Base-by-base conservation (phyloP, 805 yeast species). In the Hanseniaspora clermontiae region DNA sequence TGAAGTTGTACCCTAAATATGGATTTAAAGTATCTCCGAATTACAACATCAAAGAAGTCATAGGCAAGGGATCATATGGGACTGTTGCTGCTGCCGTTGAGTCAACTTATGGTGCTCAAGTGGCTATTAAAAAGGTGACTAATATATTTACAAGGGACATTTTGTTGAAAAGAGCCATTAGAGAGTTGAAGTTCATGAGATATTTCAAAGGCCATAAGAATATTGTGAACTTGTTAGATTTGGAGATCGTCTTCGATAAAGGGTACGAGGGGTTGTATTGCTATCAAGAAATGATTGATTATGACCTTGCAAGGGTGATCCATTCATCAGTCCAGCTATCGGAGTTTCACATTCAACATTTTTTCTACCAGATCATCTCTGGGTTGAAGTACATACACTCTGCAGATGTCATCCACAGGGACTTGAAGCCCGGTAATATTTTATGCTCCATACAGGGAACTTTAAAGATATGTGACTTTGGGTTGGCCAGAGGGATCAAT, bases 361-460 rank as follows among this genome's bases (percentile, higher is more conserved):
- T 87, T 61, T 66, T 81, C 42, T 89, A 88, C 65, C 97, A 90
- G 67, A 78, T 90, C 1, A 70, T 88, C 38, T 85, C 95, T 68
- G 97, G 95, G 0, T 70, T 90, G 47, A 85, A 87, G 65, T 90
- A 87, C 64, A 84, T 90, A 51, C 97, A 90, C 68, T 81, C 93
- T 6, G 96, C 96, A 1, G 89, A 87, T 61, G 95, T 90, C 10
- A 83, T 90, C 55, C 97, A 90, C 66, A 75, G 97, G 57, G 97
- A 90, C 66, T 76, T 90, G 60, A 90, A 90, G 68, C 97, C 97
- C 0, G 95, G 95, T 0, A 90, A 90, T 66, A 82, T 90, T 4
- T 72, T 90, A 57, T 85, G 89, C 19, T 80, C 87, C 5, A 68
- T 79, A 1, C 81, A 80, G 55, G 97, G 97, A 0, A 72, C 69